Base-by-base conservation (phyloP, 345 rosid genomes). In the Excoecaria agallocha region DNA sequence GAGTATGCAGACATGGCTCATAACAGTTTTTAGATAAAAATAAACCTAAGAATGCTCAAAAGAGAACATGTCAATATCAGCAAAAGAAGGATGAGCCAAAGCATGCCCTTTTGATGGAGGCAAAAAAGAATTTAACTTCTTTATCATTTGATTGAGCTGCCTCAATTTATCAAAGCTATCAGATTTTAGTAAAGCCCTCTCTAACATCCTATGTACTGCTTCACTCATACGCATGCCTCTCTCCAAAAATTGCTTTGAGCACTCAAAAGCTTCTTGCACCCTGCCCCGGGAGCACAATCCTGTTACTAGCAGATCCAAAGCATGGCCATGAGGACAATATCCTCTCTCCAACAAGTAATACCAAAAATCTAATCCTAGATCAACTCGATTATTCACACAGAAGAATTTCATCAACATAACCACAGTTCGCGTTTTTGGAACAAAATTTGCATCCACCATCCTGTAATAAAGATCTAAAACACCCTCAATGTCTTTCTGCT, bases 341-440 rank as follows among this genome's bases (percentile, higher is more conserved):
- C 95, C 97, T 80, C 87, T 90, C 74, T 80, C 87, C 64, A 88
- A 37, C 70, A 89, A 48, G 80, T 90, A 88, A 24, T 43, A 71
- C 97, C 97, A 94, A 70, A 92, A 59, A 70, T 77, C 67, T 74
- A 90, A 45, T 56, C 92, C 97, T 73, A 84, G 61, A 86, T 90
- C 90, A 54, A 88, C 68, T 79, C 66, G 79, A 12, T 80, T 67
- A 71, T 89, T 90, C 8, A 74, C 76, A 61, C 95, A 92, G 70
- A 92, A 92, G 46, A 78, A 77, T 79, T 94, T 94, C 93, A 89
- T 89, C 84, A 94, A 57, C 95, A 92, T 89, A 74, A 94, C 95
- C 64, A 85, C 87, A 0, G 93, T 94, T 24, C 85, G 84, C 22
- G 92, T 82, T 78, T 85, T 85, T 3, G 93, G 98, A 48, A 92